phyloP scores from a whole-genome alignment of 352 stramenopile species.

The Phytophthora sp. region DNA sequence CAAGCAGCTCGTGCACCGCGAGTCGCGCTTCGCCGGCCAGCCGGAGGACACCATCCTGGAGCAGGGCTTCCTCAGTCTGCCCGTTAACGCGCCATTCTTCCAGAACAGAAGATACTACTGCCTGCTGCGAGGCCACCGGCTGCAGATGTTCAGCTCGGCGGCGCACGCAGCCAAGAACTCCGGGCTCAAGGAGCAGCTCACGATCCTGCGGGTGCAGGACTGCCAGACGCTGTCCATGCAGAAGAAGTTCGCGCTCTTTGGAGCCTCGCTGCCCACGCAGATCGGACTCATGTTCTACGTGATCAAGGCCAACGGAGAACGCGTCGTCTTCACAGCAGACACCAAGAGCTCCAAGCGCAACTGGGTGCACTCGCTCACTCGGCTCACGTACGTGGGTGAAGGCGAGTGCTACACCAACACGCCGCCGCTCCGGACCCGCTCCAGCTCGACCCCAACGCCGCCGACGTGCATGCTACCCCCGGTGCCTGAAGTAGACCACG shows the following conservation, averaged over 20 bases:
- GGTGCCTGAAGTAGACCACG: slow-evolving; percentile 27
- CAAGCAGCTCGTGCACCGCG: slow-evolving; percentile 52
- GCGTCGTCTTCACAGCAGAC: slow-evolving; percentile 61
- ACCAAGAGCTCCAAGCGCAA: slow-evolving; percentile 52
- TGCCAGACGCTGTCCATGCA: slow-evolving; percentile 56
- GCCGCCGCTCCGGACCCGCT: slow-evolving; percentile 17
- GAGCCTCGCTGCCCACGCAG: slow-evolving; percentile 48
- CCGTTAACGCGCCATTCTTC: slow-evolving; percentile 58
- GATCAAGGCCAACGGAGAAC: slow-evolving; percentile 69
- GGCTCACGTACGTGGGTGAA: slow-evolving; percentile 62
- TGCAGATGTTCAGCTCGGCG: slow-evolving; percentile 57
- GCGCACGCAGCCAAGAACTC: slow-evolving; percentile 54
- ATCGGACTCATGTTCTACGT: slow-evolving; percentile 73
- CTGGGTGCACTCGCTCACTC: slow-evolving; percentile 57
- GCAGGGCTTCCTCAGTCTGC: slow-evolving; percentile 67
- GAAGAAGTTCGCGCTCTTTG: slow-evolving; percentile 71
- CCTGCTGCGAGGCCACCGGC: slow-evolving; percentile 51
- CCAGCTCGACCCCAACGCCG: slow-evolving; percentile 21
- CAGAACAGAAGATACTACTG: slow-evolving; percentile 75
- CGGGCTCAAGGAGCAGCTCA: slow-evolving; percentile 52
- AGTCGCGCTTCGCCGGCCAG: slow-evolving; percentile 53
- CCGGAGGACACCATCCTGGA: slow-evolving; percentile 71
- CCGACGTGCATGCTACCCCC: slow-evolving; percentile 12
- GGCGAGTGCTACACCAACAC: slow-evolving; percentile 22
- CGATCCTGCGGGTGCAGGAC: slow-evolving; percentile 68